Percentiles rank a stretch among this genome's conserved stretches.
phyloP scores from a whole-genome alignment of 2,329 filamentous ascomycete genomes.

The Incumbomyces delicatus region DNA sequence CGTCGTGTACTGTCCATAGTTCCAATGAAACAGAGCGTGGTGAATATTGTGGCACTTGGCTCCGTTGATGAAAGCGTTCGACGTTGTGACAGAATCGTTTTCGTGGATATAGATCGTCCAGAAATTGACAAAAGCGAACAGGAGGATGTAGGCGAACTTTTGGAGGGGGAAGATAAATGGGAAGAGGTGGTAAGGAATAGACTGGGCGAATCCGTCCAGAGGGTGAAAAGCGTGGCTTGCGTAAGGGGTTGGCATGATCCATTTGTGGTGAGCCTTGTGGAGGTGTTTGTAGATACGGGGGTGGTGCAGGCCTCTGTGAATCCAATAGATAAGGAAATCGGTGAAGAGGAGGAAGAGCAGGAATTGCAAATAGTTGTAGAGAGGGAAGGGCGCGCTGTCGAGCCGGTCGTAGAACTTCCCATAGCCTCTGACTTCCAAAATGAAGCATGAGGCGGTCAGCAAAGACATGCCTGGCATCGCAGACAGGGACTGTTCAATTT shows the following conservation, averaged over 20 bases:
- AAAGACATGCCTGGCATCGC: slow-evolving; percentile 76
- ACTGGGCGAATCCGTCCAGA: slow-evolving; percentile 80
- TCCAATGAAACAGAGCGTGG: slow-evolving; percentile 66
- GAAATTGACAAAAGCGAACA: slow-evolving; percentile 90
- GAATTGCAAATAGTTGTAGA: slow-evolving; percentile 76
- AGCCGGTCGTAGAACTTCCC: slow-evolving; percentile 78
- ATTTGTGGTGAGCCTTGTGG: slow-evolving; percentile 98
- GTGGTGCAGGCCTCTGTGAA: slow-evolving; percentile 77
- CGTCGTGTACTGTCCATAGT: slow-evolving; percentile 91
- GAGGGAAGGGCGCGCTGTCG: slow-evolving; percentile 61
- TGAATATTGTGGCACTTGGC: slow-evolving; percentile 91
- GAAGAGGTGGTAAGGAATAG: slow-evolving; percentile 84
- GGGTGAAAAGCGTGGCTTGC: slow-evolving; percentile 93
- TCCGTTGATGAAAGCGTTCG: slow-evolving; percentile 74
- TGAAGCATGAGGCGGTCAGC: slow-evolving; percentile 71
- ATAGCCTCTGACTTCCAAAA: slow-evolving; percentile 73
- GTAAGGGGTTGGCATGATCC: slow-evolving; percentile 96
- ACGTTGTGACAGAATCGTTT: slow-evolving; percentile 86
- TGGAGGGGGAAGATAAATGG: slow-evolving; percentile 87
- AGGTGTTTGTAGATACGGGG: slow-evolving; percentile 72
- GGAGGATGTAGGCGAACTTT: slow-evolving; percentile 74
- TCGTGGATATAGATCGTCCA: slow-evolving; percentile 97
- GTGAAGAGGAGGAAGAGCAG: slow-evolving; percentile 82
- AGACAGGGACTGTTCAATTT: slow-evolving; percentile 69
- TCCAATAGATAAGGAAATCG: slow-evolving; percentile 84